Base-by-base conservation (phyloP, 2,329 filamentous ascomycete genomes). In the Fonsecaea erecta region DNA sequence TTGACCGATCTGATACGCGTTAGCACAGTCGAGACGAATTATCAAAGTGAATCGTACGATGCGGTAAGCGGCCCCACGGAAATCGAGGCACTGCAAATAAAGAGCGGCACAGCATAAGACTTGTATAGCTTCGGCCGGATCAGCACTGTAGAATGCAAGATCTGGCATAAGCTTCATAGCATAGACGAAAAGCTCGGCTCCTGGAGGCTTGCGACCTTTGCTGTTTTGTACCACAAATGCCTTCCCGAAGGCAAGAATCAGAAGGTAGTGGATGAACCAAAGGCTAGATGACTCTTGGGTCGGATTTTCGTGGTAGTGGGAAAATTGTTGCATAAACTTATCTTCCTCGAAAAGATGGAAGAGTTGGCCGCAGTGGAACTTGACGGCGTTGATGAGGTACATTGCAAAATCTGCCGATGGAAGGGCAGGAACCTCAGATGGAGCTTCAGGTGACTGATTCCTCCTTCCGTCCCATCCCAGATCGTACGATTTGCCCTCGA, bases 171-270 rank as follows among this genome's bases (percentile, higher is more conserved):
- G 68, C 54, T 79, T 75, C 57, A 84, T 75, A 0, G 80, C 82
- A 43, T 79, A 77, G 0, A 79, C 74, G 64, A 83, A 83, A 30
- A 80, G 76, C 4, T 83, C 81, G 0, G 78, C 77, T 0, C 84
- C 84, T 0, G 82, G 78, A 0, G 83, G 83, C 1, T 74, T 63
- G 59, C 73, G 75, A 0, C 74, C 74, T 7, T 76, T 74, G 2
- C 71, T 73, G 16, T 78, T 71, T 43, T 76, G 77, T 28, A 79
- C 78, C 0, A 81, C 77, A 34, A 86, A 83, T 0, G 81, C 82
- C 67, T 86, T 86, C 0, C 84, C 84, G 64, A 86, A 84, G 0
- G 84, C 84, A 2, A 86, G 74, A 9, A 86, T 77, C 0, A 85
- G 74, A 2, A 85, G 74, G 16, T 83, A 85, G 57, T 86, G 84